Conservation (phyloP, 208 protist genomes). For the Vickermania spadyakhi region DNA sequence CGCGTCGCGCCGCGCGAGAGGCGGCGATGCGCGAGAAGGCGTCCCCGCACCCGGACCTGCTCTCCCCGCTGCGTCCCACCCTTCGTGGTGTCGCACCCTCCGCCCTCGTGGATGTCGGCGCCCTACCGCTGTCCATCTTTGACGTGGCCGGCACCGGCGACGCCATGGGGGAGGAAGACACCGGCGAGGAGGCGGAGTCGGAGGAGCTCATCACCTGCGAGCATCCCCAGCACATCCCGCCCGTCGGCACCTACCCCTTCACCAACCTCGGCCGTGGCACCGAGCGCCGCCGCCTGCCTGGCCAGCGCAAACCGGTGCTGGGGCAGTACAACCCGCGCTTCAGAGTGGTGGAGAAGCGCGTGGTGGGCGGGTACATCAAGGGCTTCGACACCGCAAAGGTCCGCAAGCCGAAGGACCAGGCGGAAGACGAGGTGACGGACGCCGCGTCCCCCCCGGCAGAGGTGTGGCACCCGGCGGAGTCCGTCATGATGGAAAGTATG, state of each 20-base stretch:
- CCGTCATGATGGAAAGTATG: not conserved
- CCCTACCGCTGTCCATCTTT: conserved; percentile 27
- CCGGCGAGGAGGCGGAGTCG: conserved; percentile 1
- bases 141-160: conserved; percentile 4
- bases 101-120: conserved; percentile 38
- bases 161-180: conserved; percentile 1
- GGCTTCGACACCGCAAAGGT: not conserved
- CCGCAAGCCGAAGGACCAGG: not conserved
- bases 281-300: conserved; percentile 15
- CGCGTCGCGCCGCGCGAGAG: conserved; percentile 30
- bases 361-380: conserved; percentile 51
- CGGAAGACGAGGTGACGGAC: not conserved
- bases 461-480: not conserved
- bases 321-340: conserved; percentile 67
- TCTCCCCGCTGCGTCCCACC: conserved; percentile 42
- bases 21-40: conserved; percentile 27
- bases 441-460: not conserved
- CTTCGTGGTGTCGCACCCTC: conserved; percentile 17
- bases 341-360: conserved; percentile 44
- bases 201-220: not conserved
- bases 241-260: conserved; percentile 36
- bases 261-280: conserved; percentile 19
- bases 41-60: conserved; percentile 54
- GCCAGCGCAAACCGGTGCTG: conserved; percentile 41
- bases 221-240: not conserved